These are phyloP conservation scores for Withania somnifera DNA, from an alignment of 305 asterid species.

Conservation along the genomic window DNA sequence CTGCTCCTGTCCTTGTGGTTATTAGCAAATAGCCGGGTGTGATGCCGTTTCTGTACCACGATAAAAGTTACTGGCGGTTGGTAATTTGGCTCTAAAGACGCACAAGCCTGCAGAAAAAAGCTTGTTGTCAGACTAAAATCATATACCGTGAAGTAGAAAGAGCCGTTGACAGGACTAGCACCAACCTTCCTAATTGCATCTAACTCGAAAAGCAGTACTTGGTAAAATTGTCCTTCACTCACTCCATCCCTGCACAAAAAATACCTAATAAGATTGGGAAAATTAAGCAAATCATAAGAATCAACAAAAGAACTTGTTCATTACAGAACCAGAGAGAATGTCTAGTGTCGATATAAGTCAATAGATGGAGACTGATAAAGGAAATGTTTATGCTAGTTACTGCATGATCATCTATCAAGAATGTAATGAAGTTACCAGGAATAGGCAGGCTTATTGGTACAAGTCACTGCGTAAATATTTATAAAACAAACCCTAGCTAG, in stretches of 20 bases:
- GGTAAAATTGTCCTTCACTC: conserved; percentile 99
- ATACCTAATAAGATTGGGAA: not conserved
- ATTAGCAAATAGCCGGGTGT: conserved; percentile 82
- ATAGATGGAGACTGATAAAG: not conserved
- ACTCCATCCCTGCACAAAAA: conserved; percentile 73
- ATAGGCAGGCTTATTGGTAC: not conserved
- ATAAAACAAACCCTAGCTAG: not conserved
- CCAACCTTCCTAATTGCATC: conserved; percentile 93
- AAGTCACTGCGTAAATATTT: not conserved
- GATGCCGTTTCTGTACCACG: conserved; percentile 92
- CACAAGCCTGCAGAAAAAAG: conserved; percentile 56
- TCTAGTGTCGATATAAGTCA: not conserved
- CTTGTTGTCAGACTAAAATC: not conserved
- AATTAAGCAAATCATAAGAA: not conserved
- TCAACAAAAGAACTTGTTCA: not conserved
- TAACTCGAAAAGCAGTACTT: conserved; percentile 84
- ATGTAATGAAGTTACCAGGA: not conserved
- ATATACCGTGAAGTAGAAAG: not conserved
- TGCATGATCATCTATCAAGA: not conserved
- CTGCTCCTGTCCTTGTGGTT: conserved; percentile 85
- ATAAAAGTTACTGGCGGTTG: conserved; percentile 97
- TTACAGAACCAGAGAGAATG: not conserved
- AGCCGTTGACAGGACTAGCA: not conserved
- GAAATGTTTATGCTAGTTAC: not conserved
- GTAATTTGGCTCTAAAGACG: conserved; percentile 90